phyloP scores from a whole-genome alignment of 2,329 filamentous ascomycete species.

The Colletotrichum cuscutae region DNA sequence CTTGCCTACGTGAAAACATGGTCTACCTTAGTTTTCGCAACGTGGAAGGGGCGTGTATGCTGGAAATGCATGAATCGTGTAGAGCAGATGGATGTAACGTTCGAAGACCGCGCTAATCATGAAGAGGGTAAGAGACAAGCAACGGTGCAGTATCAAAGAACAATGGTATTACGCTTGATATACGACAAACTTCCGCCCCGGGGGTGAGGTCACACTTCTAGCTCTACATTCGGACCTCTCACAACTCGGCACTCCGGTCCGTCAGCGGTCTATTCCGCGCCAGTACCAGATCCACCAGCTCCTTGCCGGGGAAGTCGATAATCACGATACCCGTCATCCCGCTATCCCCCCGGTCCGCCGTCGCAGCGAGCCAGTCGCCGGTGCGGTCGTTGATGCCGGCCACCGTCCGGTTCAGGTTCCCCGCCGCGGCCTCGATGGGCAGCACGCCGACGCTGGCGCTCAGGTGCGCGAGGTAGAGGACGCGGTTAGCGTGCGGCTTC shows the following conservation, averaged over 20 bases:
- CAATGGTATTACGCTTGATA: neutral
- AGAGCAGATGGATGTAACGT: neutral
- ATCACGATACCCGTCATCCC: constrained; percentile 57
- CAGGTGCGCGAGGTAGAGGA: constrained; percentile 57
- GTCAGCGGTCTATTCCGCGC: constrained; percentile 49
- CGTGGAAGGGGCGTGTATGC: neutral
- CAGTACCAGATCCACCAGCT: constrained; percentile 54
- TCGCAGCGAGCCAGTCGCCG: constrained; percentile 51
- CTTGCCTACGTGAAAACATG: too few relatives aligned
- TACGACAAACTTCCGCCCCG: neutral
- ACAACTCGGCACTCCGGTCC: constrained; percentile 23
- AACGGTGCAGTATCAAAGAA: neutral
- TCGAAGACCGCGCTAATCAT: neutral
- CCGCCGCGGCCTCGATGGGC: constrained; percentile 61
- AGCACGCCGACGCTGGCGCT: constrained; percentile 59
- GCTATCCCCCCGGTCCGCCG: constrained; percentile 24
- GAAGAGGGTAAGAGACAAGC: neutral
- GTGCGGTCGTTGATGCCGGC: constrained; percentile 62
- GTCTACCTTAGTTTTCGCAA: neutral
- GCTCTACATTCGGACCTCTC: neutral
- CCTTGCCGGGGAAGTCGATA: constrained; percentile 58
- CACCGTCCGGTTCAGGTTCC: constrained; percentile 52
- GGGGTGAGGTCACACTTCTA: too few relatives aligned
- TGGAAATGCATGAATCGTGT: neutral
- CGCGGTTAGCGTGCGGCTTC: constrained; percentile 45